phyloP scores from a whole-genome alignment of 352 stramenopile species.

The Pythium insidiosum region DNA sequence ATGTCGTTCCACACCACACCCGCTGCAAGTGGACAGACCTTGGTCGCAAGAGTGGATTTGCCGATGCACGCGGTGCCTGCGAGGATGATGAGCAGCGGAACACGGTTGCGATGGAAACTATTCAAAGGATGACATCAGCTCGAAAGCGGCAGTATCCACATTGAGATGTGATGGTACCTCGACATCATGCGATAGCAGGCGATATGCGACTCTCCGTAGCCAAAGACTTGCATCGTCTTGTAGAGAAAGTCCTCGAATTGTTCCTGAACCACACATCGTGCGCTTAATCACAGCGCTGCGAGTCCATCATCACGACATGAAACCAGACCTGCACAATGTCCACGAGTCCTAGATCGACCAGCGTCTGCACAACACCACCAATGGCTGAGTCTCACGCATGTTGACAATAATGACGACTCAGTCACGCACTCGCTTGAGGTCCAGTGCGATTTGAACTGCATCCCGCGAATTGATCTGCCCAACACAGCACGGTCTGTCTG shows the following conservation, averaged over 20 bases:
- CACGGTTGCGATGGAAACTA: slow-evolving; percentile 80
- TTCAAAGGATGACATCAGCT: not conserved
- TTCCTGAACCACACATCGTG: slow-evolving; percentile 24
- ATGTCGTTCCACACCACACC: no score
- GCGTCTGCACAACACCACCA: no score
- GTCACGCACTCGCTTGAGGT: slow-evolving; percentile 69
- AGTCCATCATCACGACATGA: not conserved
- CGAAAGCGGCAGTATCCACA: not conserved
- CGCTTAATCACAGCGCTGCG: not conserved
- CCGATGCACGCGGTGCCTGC: slow-evolving; percentile 75
- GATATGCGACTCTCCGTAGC: slow-evolving; percentile 81
- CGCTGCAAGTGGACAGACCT: slow-evolving; percentile 34
- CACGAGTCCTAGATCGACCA: slow-evolving; percentile 78
- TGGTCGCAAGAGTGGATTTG: slow-evolving; percentile 85
- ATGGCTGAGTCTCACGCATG: no score
- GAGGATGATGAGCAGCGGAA: slow-evolving; percentile 79
- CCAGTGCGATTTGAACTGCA: slow-evolving; percentile 82
- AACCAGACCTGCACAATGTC: slow-evolving; percentile 65
- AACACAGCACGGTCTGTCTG: not conserved
- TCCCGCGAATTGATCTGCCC: slow-evolving; percentile 75
- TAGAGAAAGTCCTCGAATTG: slow-evolving; percentile 89
- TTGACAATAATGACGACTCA: not conserved
- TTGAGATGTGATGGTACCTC: slow-evolving; percentile 22
- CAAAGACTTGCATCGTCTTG: slow-evolving; percentile 86
- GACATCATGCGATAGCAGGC: slow-evolving; percentile 86